These are phyloP conservation scores for Chrysoporthe deuterocubensis DNA, from an alignment of 2,329 filamentous ascomycete genomes.

Conservation along the genomic window DNA sequence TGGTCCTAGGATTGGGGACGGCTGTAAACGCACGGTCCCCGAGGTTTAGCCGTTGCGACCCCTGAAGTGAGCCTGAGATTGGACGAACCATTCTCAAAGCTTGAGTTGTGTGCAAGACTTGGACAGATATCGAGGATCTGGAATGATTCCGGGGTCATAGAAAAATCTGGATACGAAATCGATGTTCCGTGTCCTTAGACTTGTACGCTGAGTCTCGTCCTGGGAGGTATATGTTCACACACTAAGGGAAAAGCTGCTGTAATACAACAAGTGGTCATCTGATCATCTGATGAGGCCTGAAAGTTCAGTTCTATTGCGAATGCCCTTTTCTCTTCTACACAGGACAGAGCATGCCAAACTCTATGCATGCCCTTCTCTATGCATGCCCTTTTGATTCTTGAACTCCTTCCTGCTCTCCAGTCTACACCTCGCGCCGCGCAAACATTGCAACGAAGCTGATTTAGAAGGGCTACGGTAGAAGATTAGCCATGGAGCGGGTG, in stretches of 20 bases:
- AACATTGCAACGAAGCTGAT: neutral
- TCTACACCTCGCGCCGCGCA: neutral
- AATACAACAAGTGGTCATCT: neutral
- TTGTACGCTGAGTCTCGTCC: neutral
- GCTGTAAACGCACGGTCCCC: neutral
- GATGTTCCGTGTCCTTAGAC: neutral
- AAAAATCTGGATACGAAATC: neutral
- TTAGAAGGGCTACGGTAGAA: constrained; percentile 9
- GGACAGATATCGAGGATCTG: no score
- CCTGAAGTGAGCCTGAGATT: neutral
- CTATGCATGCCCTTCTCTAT: constrained; percentile 31
- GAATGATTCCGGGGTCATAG: neutral
- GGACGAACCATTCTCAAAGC: neutral
- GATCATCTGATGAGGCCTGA: neutral
- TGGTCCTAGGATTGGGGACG: neutral
- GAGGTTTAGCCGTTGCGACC: neutral
- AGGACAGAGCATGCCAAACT: constrained; percentile 34
- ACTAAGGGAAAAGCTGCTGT: neutral
- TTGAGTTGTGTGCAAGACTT: neutral
- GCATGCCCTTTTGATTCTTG: neutral
- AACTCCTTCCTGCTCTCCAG: neutral
- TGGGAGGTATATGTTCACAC: neutral
- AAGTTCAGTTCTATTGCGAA: constrained; percentile 21
- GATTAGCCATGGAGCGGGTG: neutral
- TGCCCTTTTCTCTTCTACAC: constrained; percentile 21